A percentile compares a stretch with the other conserved stretches of the same genome.
phyloP scores from a whole-genome alignment of 1,139 yeast species.

The Nadsonia commutata region DNA sequence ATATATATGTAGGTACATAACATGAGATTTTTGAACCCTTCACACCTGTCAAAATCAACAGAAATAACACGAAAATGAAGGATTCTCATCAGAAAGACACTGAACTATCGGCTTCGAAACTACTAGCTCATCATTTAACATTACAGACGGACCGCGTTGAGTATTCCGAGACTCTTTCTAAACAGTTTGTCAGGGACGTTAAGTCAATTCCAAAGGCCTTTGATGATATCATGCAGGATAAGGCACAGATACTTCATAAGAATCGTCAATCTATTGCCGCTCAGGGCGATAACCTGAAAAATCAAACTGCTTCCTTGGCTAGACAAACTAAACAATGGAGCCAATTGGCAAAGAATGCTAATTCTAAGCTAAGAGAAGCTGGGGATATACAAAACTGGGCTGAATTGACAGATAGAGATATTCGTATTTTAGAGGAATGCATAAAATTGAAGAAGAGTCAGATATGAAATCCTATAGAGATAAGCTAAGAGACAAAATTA shows the following conservation, averaged over 20 bases:
- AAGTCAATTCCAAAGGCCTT: slow-evolving; percentile 13
- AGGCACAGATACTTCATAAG: slow-evolving; percentile 16
- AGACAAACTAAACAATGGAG: slow-evolving; percentile 13
- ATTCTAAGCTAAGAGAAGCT: slow-evolving; percentile 17
- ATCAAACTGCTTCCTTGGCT: slow-evolving; percentile 10
- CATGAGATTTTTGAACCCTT: too few species aligned
- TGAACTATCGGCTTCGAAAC: not conserved
- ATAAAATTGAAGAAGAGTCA: slow-evolving; percentile 6
- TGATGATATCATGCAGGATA: slow-evolving; percentile 15
- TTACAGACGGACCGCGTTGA: not conserved
- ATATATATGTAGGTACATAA: too few species aligned
- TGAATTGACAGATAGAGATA: slow-evolving; percentile 34
- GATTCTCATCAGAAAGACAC: not conserved
- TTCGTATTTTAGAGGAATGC: slow-evolving; percentile 32
- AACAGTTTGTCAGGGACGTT: slow-evolving; percentile 7
- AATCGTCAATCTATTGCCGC: slow-evolving; percentile 12
- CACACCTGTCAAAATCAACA: too few species aligned
- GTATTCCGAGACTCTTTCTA: slow-evolving; percentile 3
- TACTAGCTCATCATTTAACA: not conserved
- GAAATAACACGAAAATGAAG: not conserved
- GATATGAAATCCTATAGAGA: too few species aligned
- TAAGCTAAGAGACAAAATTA: too few species aligned
- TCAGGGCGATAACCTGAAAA: slow-evolving; percentile 14
- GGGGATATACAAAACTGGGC: slow-evolving; percentile 32
- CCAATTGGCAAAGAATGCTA: slow-evolving; percentile 10